Evolutionary conservation across 768 basidiomycete species (phyloP).

Genomic region (Calvatia gigantea): DNA sequence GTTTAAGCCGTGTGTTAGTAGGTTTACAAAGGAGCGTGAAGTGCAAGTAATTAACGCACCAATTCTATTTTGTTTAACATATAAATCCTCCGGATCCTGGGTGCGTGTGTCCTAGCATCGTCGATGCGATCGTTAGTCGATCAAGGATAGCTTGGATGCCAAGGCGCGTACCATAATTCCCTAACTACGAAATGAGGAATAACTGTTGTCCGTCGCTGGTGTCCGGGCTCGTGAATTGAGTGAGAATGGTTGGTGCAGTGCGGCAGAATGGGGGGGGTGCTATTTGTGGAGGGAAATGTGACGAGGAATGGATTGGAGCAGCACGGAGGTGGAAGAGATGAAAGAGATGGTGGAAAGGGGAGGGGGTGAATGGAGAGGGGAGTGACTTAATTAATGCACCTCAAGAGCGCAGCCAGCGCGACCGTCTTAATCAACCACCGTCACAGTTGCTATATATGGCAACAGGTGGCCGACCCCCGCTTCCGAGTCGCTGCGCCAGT

Average conservation of each 20-base stretch:
- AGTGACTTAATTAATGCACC: slow-evolving; percentile 12
- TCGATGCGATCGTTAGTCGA: slow-evolving; percentile 23
- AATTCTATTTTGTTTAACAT: slow-evolving; percentile 96
- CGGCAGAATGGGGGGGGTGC: background rate
- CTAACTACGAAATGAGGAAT: slow-evolving; percentile 12
- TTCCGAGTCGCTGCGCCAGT: background rate
- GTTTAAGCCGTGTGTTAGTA: slow-evolving; percentile 12
- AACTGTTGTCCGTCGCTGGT: slow-evolving; percentile 10
- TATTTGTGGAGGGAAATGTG: background rate
- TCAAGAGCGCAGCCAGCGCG: background rate
- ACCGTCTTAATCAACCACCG: background rate
- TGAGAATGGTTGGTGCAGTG: background rate
- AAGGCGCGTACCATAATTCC: slow-evolving; percentile 23
- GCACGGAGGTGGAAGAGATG: background rate
- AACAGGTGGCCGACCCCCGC: background rate
- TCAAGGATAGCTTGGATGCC: slow-evolving; percentile 6
- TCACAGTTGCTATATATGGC: slow-evolving; percentile 4
- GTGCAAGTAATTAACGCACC: slow-evolving; percentile 43
- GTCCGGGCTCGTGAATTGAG: slow-evolving; percentile 21
- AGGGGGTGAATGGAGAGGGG: no score
- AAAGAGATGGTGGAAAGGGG: background rate
- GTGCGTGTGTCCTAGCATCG: slow-evolving; percentile 53
- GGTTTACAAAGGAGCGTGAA: slow-evolving; percentile 5
- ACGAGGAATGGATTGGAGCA: background rate
- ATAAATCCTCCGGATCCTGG: slow-evolving; percentile 95